phyloP scores from a whole-genome alignment of 169 alveolate genomes.

The Plasmodium fragile region DNA sequence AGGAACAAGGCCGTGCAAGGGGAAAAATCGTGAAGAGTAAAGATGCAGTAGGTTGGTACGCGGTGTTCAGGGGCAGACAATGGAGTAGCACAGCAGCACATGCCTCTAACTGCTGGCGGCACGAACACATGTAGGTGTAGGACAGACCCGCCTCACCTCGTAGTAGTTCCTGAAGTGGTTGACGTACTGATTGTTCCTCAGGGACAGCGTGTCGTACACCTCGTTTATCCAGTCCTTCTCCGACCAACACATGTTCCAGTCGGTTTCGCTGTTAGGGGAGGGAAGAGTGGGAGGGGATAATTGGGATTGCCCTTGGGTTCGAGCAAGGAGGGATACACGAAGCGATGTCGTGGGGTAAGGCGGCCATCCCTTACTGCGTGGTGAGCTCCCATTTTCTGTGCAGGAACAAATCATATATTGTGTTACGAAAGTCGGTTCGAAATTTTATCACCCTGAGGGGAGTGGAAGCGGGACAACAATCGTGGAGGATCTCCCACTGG shows the following conservation, averaged over 20 bases:
- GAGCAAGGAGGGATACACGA: not conserved
- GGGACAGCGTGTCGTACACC: constrained; percentile 90
- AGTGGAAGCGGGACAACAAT: not conserved
- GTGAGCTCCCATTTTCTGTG: constrained; percentile 91
- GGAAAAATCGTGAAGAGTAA: not conserved
- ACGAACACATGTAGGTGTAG: not conserved
- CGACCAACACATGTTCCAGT: constrained; percentile 95
- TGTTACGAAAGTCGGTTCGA: constrained; percentile 94
- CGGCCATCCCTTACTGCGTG: constrained; percentile 79
- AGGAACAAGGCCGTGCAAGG: not conserved
- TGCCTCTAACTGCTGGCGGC: not conserved
- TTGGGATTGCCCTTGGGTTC: too few species aligned
- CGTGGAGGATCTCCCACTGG: not conserved
- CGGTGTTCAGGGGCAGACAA: not conserved
- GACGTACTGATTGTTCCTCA: constrained; percentile 90
- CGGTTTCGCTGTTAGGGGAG: constrained; percentile 83
- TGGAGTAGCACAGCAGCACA: not conserved
- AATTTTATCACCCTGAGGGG: constrained; percentile 83
- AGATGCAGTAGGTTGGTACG: not conserved
- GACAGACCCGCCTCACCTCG: constrained; percentile 82
- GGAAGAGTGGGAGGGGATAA: not conserved
- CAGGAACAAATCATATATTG: constrained; percentile 93
- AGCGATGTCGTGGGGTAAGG: not conserved
- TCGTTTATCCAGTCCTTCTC: constrained; percentile 95
- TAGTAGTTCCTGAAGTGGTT: constrained; percentile 96